A percentile compares a stretch with the other conserved stretches of the same genome.
Evolutionary conservation across 139 green algal species (phyloP).

Genomic region (Eudorina sp.): DNA sequence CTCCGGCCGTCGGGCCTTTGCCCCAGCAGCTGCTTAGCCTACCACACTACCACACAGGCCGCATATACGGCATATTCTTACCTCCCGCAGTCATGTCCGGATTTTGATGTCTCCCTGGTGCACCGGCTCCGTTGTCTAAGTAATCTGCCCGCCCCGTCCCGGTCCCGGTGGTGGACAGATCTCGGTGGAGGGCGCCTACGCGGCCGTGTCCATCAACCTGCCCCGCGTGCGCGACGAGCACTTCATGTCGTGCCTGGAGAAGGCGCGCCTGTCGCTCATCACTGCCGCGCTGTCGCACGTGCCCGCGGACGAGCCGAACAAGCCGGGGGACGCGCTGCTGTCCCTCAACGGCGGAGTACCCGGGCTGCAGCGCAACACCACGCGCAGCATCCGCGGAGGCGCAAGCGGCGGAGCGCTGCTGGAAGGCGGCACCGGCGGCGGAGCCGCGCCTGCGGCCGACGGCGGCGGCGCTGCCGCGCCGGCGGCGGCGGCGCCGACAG

Average conservation of each 20-base stretch:
- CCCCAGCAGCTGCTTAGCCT: too few species aligned
- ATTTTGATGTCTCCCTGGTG: too few species aligned
- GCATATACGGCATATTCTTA: too few species aligned
- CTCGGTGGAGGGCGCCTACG: slow-evolving; percentile 78
- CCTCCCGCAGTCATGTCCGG: too few species aligned
- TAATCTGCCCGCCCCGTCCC: too few species aligned
- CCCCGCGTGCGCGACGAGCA: slow-evolving; percentile 65
- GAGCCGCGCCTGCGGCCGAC: not conserved
- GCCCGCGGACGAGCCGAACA: slow-evolving; percentile 35
- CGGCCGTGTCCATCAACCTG: slow-evolving; percentile 67
- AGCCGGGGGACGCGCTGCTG: not conserved
- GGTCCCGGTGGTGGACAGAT: slow-evolving; percentile 41
- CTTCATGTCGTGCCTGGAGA: slow-evolving; percentile 56
- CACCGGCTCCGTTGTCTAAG: too few species aligned
- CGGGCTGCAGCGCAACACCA: not conserved
- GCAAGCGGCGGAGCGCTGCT: not conserved
- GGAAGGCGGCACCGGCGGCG: not conserved
- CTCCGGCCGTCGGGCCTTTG: too few species aligned
- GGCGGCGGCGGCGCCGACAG: not conserved
- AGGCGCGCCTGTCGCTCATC: slow-evolving; percentile 9
- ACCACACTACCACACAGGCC: too few species aligned
- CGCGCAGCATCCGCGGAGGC: not conserved
- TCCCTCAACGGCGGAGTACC: not conserved
- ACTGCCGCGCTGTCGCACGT: not conserved
- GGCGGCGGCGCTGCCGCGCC: not conserved